Evolutionary conservation across 305 asterid genomes (phyloP), one percentile per base, ranked within the genome.

Genomic region (Rubia occidens): DNA sequence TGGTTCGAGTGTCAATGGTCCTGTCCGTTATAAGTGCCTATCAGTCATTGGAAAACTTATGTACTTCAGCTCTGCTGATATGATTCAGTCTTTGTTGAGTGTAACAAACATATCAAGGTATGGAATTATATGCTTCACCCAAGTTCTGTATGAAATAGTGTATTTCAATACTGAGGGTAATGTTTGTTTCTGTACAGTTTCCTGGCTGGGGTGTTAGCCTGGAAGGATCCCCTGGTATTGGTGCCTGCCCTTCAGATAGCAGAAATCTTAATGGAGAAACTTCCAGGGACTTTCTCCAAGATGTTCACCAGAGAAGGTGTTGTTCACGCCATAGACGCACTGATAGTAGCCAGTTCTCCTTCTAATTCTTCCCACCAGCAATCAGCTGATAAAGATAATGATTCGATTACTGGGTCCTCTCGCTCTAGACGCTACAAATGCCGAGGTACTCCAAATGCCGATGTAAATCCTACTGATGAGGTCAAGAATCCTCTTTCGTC

Each of bases 161-260:
- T 61, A 63, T 37, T 71, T 49, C 64, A n/a, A 43, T 71, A 40
- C 79, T 75, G 61, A 78, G 71, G 62, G 8, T 17, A 63, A 60
- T 14, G 37, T 60, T 62, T 83, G 24, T 51, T 65, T 18, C 67
- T 53, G 68, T 61, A 44, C 71, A 95, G 99, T 76, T 95, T 95
- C 82, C 83, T 95, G 76, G 96, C 98, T 75, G 99, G 99, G 74
- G 96, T 95, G 71, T 80, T 95, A 77, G 99, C 99, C 63, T 95
- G 97, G 98, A 95, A 95, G 84, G 99, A 95, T 84, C 98, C 99
- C 44, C 99, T 89, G 77, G 99, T 88, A 70, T 81, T 95, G 88
- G 86, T 95, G 45, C 98, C 98, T 39, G 91, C 99, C 58, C 97
- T 95, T 78, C 98, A 95, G 72, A 85, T 91, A 72, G 90, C 99